Evolutionary conservation across 257 asterid species (phyloP).

Genomic region (Eustoma russellianum): DNA sequence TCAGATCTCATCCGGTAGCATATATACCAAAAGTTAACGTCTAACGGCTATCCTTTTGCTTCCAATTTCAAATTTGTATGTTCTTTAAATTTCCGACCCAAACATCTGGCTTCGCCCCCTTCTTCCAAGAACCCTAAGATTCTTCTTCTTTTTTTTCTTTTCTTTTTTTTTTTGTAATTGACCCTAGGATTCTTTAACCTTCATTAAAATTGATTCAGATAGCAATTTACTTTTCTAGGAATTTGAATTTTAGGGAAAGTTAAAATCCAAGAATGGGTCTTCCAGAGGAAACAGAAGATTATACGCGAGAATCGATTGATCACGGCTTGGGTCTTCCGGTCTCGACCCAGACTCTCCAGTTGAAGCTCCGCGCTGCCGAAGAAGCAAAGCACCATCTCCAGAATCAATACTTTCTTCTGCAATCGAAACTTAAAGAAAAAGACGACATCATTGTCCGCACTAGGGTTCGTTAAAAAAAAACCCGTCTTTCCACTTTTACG

Average conservation of each 20-base stretch:
- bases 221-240: not conserved
- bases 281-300: conserved; percentile 65
- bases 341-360: conserved; percentile 46
- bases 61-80: conserved; percentile 15
- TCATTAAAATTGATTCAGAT: not conserved
- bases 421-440: conserved; percentile 57
- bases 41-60: conserved; percentile 27
- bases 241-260: not conserved
- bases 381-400: conserved; percentile 39
- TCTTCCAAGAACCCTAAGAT: not conserved
- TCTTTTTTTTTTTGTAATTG: too few relatives aligned
- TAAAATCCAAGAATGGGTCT: conserved; percentile 49
- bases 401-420: conserved; percentile 44
- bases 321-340: conserved; percentile 64
- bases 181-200: not conserved
- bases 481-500: not conserved
- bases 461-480: conserved; percentile 48
- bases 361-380: conserved; percentile 63
- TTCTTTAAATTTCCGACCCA: conserved; percentile 6
- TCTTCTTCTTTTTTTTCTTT: too few relatives aligned
- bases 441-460: conserved; percentile 55
- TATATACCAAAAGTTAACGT: not conserved
- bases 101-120: conserved; percentile 12
- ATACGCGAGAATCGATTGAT: conserved; percentile 70
- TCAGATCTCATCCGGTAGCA: too few relatives aligned